Conservation (phyloP, 1,284 basidiomycete species). For the Microbotryomycetes sp. region DNA sequence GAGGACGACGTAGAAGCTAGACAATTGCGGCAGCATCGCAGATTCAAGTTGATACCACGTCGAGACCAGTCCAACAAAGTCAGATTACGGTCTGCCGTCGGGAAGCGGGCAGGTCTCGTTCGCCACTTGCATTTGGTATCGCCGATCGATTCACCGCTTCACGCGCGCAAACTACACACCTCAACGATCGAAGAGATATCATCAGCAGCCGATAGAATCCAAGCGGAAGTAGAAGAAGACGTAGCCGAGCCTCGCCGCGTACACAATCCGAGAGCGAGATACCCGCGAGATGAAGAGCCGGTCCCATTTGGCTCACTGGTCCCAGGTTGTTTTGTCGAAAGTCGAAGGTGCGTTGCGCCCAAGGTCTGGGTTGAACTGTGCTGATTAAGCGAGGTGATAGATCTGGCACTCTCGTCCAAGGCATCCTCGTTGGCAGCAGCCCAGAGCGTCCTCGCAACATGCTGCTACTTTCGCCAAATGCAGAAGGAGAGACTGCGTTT, state of each 20-base stretch:
- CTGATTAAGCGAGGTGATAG: neutral
- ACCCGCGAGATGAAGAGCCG: too few species aligned
- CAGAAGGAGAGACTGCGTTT: conserved; percentile 25
- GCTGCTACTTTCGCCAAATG: neutral
- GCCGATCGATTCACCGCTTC: too few species aligned
- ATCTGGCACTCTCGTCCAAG: neutral
- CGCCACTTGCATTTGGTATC: too few species aligned
- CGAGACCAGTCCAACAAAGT: neutral
- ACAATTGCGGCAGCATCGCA: too few species aligned
- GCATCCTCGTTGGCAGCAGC: neutral
- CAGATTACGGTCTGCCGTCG: too few species aligned
- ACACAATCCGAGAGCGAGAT: too few species aligned
- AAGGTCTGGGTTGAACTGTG: neutral
- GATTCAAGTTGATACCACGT: neutral
- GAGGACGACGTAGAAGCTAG: too few species aligned
- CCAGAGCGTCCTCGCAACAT: neutral
- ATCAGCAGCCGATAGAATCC: too few species aligned
- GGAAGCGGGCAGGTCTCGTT: too few species aligned
- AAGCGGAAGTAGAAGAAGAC: too few species aligned
- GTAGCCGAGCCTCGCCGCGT: too few species aligned
- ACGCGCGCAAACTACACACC: too few species aligned
- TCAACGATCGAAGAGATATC: neutral
- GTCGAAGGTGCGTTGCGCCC: conserved; percentile 1
- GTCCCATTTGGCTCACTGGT: neutral
- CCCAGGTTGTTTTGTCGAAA: conserved; percentile 13